A percentile compares a stretch with the other conserved stretches of the same genome.
Conservation (phyloP, 805 yeast species). For the Wickerhamiella sergipiensis region DNA sequence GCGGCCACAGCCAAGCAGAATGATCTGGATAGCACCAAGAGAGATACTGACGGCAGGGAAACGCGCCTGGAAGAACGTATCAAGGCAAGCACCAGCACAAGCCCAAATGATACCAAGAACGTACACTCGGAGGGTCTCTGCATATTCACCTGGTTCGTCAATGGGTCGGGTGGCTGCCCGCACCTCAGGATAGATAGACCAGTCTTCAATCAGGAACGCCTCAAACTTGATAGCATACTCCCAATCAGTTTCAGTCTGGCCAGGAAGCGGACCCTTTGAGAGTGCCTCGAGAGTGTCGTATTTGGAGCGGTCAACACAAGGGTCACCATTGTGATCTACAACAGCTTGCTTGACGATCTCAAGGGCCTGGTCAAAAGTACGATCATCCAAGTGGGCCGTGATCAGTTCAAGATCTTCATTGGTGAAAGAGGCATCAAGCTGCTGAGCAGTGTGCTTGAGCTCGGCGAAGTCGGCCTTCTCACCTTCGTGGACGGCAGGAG, state of each 20-base stretch:
- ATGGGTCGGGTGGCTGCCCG: conserved; percentile 40
- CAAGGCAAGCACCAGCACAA: conserved; percentile 41
- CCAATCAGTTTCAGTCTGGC: conserved; percentile 16
- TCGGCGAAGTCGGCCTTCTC: not conserved
- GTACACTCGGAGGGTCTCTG: conserved; percentile 42
- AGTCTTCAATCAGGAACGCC: conserved; percentile 30
- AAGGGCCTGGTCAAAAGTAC: conserved; percentile 27
- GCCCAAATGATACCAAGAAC: conserved; percentile 40
- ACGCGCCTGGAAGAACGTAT: conserved; percentile 44
- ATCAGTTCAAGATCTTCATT: conserved; percentile 10
- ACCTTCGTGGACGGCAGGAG: not conserved
- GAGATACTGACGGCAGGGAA: conserved; percentile 40
- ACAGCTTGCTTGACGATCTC: conserved; percentile 29
- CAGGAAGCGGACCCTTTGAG: conserved; percentile 4
- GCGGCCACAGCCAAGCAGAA: conserved; percentile 48
- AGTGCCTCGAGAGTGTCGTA: conserved; percentile 25
- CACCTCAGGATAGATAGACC: conserved; percentile 49
- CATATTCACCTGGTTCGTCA: conserved; percentile 35
- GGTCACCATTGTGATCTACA: conserved; percentile 33
- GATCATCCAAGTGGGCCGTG: conserved; percentile 16
- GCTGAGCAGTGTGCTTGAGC: not conserved
- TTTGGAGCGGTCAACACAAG: conserved; percentile 31
- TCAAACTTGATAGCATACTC: conserved; percentile 23
- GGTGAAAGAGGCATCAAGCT: not conserved
- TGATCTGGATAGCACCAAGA: conserved; percentile 41